Percentiles rank a stretch among this genome's conserved stretches.
phyloP scores from a whole-genome alignment of 2,329 filamentous ascomycete species.

The Pseudogymnoascus sp. region DNA sequence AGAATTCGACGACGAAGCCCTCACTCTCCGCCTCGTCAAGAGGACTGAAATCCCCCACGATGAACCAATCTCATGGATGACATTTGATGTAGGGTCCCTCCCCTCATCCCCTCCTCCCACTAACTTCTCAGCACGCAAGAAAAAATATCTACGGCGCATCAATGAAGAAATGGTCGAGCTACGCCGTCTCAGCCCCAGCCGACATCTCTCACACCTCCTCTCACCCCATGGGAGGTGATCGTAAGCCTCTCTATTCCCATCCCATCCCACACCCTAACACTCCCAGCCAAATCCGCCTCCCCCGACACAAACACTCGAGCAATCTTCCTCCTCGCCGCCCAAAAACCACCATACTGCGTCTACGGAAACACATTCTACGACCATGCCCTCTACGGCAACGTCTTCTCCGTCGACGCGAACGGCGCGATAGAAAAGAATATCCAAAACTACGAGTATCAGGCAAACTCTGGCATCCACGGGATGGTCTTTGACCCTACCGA shows the following conservation, averaged over 20 bases:
- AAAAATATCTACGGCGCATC: constrained; percentile 83
- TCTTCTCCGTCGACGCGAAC: constrained; percentile 53
- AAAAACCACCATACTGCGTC: constrained; percentile 68
- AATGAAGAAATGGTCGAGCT: constrained; percentile 91
- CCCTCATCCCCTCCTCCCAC: no score
- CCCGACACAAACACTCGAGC: constrained; percentile 73
- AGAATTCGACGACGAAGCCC: constrained; percentile 73
- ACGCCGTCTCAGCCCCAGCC: constrained; percentile 64
- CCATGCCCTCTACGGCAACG: constrained; percentile 71
- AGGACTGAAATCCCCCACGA: constrained; percentile 72
- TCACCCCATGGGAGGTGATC: constrained; percentile 66
- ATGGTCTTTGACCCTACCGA: constrained; percentile 73
- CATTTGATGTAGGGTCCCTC: constrained; percentile 48
- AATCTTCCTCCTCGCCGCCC: constrained; percentile 78
- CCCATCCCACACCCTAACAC: neutral
- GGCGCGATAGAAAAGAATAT: constrained; percentile 56
- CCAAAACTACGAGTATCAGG: constrained; percentile 66
- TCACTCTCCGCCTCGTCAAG: constrained; percentile 68
- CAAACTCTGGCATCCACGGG: constrained; percentile 66
- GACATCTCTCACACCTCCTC: constrained; percentile 69
- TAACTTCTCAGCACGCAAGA: constrained; percentile 46
- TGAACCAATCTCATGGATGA: constrained; percentile 91
- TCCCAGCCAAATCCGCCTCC: constrained; percentile 52
- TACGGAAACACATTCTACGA: constrained; percentile 91
- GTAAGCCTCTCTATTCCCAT: constrained; percentile 38